phyloP scores from a whole-genome alignment of 495 filamentous ascomycete genomes.

The Pseudevernia furfuracea region DNA sequence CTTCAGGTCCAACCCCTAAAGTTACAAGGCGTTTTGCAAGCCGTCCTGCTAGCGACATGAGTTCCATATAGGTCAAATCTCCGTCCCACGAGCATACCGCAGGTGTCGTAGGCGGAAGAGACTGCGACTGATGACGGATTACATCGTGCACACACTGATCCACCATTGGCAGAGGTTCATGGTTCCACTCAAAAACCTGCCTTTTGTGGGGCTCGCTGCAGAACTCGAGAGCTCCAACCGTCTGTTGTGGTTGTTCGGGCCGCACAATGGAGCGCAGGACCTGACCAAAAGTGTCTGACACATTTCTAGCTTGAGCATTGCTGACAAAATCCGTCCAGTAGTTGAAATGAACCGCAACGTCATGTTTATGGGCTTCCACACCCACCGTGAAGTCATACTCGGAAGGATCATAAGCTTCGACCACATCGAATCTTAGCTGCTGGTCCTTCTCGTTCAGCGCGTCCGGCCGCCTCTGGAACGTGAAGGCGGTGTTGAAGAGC shows the following conservation, averaged over 20 bases:
- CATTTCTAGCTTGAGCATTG: conserved; percentile 31
- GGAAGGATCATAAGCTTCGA: conserved; percentile 29
- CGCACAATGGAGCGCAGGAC: conserved; percentile 30
- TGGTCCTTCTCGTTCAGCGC: background rate
- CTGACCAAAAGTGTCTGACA: conserved; percentile 35
- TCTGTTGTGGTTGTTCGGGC: conserved; percentile 11
- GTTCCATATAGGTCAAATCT: conserved; percentile 21
- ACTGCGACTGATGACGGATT: conserved; percentile 29
- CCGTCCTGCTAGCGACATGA: conserved; percentile 27
- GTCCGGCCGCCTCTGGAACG: conserved; percentile 29
- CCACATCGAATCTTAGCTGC: conserved; percentile 16
- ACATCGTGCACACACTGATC: conserved; percentile 35
- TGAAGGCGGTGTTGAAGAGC: conserved; percentile 47
- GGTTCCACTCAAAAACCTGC: conserved; percentile 37
- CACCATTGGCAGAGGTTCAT: conserved; percentile 26
- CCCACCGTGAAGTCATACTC: conserved; percentile 51
- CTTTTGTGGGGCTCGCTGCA: conserved; percentile 30
- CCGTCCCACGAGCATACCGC: conserved; percentile 25
- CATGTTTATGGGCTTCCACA: conserved; percentile 41
- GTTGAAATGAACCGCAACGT: conserved; percentile 34
- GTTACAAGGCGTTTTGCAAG: conserved; percentile 20
- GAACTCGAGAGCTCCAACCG: conserved; percentile 32
- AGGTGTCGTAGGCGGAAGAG: conserved; percentile 14
- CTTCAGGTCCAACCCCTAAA: conserved; percentile 24
- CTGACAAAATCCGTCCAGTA: conserved; percentile 37